Evolutionary conservation across 192 early-diverging fungal genomes (phyloP).

Genomic region (Backusella mclennaniae): DNA sequence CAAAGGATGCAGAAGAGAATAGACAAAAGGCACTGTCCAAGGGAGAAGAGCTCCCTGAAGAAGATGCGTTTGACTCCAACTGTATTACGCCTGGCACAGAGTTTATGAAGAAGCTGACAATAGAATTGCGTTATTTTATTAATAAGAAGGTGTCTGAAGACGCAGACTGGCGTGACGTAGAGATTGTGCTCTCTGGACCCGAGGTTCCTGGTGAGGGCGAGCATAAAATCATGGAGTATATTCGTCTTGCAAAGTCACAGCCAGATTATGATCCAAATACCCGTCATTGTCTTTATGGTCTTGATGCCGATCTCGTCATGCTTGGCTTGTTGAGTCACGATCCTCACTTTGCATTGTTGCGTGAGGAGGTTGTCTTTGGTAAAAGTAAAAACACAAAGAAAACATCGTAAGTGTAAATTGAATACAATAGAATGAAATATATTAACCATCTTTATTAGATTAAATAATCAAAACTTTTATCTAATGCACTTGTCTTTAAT

Average conservation of each 20-base stretch:
- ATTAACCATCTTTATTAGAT: conserved; percentile 16
- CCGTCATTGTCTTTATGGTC: conserved; percentile 93
- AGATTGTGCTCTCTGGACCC: conserved; percentile 92
- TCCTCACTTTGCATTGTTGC: conserved; percentile 92
- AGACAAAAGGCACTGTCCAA: conserved; percentile 60
- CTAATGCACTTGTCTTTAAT: conserved; percentile 85
- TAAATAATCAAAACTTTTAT: conserved; percentile 61
- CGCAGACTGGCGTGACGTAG: conserved; percentile 84
- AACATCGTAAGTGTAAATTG: conserved; percentile 30
- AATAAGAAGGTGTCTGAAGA: conserved; percentile 86
- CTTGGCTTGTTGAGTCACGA: conserved; percentile 94
- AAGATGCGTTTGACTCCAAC: conserved; percentile 89
- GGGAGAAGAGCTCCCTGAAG: conserved; percentile 70
- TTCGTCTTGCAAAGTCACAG: conserved; percentile 80
- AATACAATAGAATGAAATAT: not conserved
- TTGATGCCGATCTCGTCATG: conserved; percentile 99
- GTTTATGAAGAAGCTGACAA: conserved; percentile 92
- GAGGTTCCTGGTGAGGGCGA: conserved; percentile 98
- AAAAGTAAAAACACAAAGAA: conserved; percentile 37
- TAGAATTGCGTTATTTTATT: conserved; percentile 87
- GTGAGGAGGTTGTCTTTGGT: conserved; percentile 92
- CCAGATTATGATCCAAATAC: conserved; percentile 85
- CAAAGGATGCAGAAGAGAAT: conserved; percentile 75
- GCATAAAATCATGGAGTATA: conserved; percentile 99
- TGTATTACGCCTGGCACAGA: conserved; percentile 98